A percentile compares a stretch with the other conserved stretches of the same genome.
These are phyloP conservation scores for Calonectria fujianensis DNA, from an alignment of 2,329 filamentous ascomycete genomes.

Conservation along the genomic window DNA sequence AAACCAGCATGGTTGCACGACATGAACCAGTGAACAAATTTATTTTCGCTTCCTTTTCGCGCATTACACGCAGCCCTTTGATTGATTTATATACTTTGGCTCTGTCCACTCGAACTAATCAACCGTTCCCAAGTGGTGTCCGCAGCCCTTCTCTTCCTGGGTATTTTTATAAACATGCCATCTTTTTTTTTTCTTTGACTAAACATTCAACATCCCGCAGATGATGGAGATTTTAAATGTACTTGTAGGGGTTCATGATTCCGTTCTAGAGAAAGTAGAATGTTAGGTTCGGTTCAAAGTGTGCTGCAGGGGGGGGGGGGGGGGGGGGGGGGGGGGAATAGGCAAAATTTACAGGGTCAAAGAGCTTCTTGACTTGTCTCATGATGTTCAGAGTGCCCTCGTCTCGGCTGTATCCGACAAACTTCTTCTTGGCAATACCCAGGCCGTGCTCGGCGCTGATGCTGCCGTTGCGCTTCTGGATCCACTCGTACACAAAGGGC, in stretches of 20 bases:
- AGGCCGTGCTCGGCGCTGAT: constrained; percentile 98
- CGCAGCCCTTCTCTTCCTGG: background rate
- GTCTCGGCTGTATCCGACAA: constrained; percentile 92
- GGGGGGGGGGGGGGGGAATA: constrained; percentile 3
- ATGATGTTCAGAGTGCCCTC: constrained; percentile 92
- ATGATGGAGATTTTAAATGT: constrained; percentile 73
- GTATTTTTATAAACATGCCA: constrained; percentile 31
- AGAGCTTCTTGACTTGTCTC: constrained; percentile 95
- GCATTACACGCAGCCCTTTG: background rate
- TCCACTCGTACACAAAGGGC: constrained; percentile 99
- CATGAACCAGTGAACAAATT: constrained; percentile 4
- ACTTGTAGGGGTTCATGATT: constrained; percentile 99
- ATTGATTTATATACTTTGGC: constrained; percentile 22
- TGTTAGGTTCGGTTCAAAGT: constrained; percentile 24
- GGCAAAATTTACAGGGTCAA: constrained; percentile 86
- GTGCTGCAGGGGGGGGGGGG: background rate
- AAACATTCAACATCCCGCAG: constrained; percentile 11
- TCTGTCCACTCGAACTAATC: background rate
- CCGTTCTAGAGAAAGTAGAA: constrained; percentile 79
- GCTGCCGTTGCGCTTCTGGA: constrained; percentile 88
- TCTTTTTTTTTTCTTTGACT: constrained; percentile 3
- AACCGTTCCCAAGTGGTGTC: background rate
- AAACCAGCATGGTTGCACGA: background rate
- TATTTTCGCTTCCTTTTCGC: constrained; percentile 27
- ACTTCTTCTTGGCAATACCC: constrained; percentile 96